Evolutionary conservation across 2,329 filamentous ascomycete species (phyloP).

Genomic region (Leptographium galeiforme): DNA sequence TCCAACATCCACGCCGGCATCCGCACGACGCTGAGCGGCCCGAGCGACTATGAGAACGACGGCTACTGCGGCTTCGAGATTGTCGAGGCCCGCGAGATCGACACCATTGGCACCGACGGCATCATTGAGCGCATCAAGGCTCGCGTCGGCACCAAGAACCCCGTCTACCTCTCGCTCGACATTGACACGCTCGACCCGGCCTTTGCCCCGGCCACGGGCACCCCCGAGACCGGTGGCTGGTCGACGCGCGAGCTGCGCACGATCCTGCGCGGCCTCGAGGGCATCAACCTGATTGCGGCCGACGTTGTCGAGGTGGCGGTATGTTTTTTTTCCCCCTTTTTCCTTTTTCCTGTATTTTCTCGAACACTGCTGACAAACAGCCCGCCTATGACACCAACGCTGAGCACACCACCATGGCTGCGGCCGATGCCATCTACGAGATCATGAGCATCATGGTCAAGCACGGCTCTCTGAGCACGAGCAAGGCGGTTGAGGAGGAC

Average conservation of each 20-base stretch:
- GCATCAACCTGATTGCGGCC: constrained; percentile 54
- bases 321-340: constrained; percentile 12
- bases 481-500: background rate
- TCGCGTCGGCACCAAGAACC: constrained; percentile 58
- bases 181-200: constrained; percentile 82
- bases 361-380: constrained; percentile 9
- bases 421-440: constrained; percentile 59
- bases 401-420: constrained; percentile 61
- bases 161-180: constrained; percentile 72
- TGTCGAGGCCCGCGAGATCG: constrained; percentile 52
- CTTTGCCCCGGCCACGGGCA: constrained; percentile 63
- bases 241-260: constrained; percentile 59
- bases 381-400: constrained; percentile 62
- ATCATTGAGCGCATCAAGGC: constrained; percentile 66
- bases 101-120: constrained; percentile 43
- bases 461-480: constrained; percentile 51
- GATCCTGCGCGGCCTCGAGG: constrained; percentile 55
- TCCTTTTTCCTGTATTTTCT: background rate
- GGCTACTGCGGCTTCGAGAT: constrained; percentile 77
- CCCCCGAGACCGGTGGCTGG: constrained; percentile 66
- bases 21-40: constrained; percentile 65
- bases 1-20: constrained; percentile 82
- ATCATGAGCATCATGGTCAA: constrained; percentile 76
- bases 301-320: constrained; percentile 62
- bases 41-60: constrained; percentile 73